Evolutionary conservation across 345 rosid species (phyloP), one percentile per base, ranked within the genome.

Genomic region (Arabis alpina): DNA sequence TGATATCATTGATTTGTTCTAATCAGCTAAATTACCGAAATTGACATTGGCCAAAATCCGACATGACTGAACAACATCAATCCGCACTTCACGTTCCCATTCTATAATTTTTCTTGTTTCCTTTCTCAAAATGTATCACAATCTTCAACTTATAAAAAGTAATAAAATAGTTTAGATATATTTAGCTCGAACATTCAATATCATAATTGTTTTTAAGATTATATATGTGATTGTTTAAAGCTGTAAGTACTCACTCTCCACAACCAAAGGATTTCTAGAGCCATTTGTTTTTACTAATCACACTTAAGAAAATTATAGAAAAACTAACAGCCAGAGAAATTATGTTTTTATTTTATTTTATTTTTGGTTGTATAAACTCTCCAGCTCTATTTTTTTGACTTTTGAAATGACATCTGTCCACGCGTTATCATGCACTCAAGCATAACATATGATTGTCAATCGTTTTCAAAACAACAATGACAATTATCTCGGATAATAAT

Each of bases 391-490:
- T 8, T 36, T 36, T 7, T 36, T 36, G 40, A 36, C 40, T 6
- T 36, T 36, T 36, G 68, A 64, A 50, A 37, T 36, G 54, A 19
- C 56, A 44, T 28, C 30, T 39, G 19, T 32, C 34, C 40, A 28
- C 40, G 41, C 49, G 41, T 53, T 54, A 15, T 66, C 43, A 32
- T 67, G 43, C 63, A 28, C 6, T 30, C 23, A 11, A 14, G 12
- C 50, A 24, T 25, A 25, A 66, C n/a, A 43, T 28, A 32, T 54
- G 37, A 9, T 54, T 54, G 43, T 54, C 71, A 30, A 67, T 54
- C 44, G 24, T 67, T 54, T 54, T 67, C 62, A 19, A 54, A 15
- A 67, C 34, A 32, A 56, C 34, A 44, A 32, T 68, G 63, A 67
- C 63, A 68, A 37, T 43, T 12, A 53, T 55, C 30, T 66, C 41